Conservation (phyloP, 2,329 filamentous ascomycete genomes). For the Fusarium globosum region DNA sequence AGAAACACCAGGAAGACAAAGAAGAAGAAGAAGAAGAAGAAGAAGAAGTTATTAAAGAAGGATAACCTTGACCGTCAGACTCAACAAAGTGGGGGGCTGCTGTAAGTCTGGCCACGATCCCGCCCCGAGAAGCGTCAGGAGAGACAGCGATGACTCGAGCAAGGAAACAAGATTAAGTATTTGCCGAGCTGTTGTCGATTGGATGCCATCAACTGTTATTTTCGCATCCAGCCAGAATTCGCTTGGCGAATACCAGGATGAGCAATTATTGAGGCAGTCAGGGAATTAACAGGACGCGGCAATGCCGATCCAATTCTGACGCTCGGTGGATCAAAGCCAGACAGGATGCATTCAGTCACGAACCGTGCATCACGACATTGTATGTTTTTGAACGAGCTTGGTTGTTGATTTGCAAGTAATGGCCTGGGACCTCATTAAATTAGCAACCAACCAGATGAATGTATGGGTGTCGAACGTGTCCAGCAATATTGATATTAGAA, state of each 20-base stretch:
- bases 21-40: background rate
- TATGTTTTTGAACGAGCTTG: background rate
- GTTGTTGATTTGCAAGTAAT: background rate
- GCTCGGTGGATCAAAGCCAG: background rate
- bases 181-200: background rate
- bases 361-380: background rate
- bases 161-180: slow-evolving; percentile 9
- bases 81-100: background rate
- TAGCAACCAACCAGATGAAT: background rate
- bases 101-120: background rate
- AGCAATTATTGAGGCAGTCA: background rate
- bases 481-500: background rate
- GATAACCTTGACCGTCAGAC: background rate
- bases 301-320: slow-evolving; percentile 18
- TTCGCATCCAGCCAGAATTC: slow-evolving; percentile 3
- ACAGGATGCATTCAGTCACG: slow-evolving; percentile 5
- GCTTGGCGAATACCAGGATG: slow-evolving; percentile 12
- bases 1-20: background rate
- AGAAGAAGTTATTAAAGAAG: background rate
- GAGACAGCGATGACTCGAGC: slow-evolving; percentile 5
- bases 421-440: slow-evolving; percentile 10
- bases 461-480: background rate
- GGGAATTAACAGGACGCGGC: slow-evolving; percentile 4
- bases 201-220: background rate
- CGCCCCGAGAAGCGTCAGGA: slow-evolving; percentile 7